Conservation (phyloP, 2,329 filamentous ascomycete species). For the Sclerotinia spermophila region DNA sequence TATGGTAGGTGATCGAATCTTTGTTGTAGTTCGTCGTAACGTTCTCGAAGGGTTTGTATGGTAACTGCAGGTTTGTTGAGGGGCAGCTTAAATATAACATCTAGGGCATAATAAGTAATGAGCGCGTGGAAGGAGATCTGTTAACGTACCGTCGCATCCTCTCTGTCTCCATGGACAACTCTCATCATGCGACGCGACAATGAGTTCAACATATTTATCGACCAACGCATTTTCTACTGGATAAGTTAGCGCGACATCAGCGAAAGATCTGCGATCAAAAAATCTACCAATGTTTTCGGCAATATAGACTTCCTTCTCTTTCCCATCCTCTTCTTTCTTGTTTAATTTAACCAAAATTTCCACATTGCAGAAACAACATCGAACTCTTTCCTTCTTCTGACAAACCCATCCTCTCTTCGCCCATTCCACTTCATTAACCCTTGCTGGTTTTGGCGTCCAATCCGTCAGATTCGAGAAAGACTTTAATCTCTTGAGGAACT, state of each 20-base stretch:
- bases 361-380: slow-evolving; percentile 79
- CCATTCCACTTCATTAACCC: slow-evolving; percentile 88
- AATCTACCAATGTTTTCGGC: slow-evolving; percentile 58
- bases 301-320: slow-evolving; percentile 49
- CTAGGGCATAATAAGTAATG: slow-evolving; percentile 38
- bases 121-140: slow-evolving; percentile 32
- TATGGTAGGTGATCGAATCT: slow-evolving; percentile 57
- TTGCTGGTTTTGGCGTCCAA: slow-evolving; percentile 89
- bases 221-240: slow-evolving; percentile 62
- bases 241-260: slow-evolving; percentile 30
- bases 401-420: slow-evolving; percentile 91
- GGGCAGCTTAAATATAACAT: slow-evolving; percentile 57
- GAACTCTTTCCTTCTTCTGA: slow-evolving; percentile 75
- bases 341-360: slow-evolving; percentile 79
- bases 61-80: slow-evolving; percentile 59
- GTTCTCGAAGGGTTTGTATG: slow-evolving; percentile 54
- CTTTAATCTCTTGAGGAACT: slow-evolving; percentile 75
- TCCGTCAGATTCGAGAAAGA: slow-evolving; percentile 88
- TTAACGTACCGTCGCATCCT: slow-evolving; percentile 72
- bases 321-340: slow-evolving; percentile 55
- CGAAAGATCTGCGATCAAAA: slow-evolving; percentile 15
- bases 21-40: slow-evolving; percentile 61
- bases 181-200: slow-evolving; percentile 71
- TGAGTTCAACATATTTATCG: slow-evolving; percentile 69
- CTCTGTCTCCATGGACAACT: slow-evolving; percentile 82